These are phyloP conservation scores for Venturia nashicola DNA, from an alignment of 2,329 filamentous ascomycete genomes.

Conservation along the genomic window DNA sequence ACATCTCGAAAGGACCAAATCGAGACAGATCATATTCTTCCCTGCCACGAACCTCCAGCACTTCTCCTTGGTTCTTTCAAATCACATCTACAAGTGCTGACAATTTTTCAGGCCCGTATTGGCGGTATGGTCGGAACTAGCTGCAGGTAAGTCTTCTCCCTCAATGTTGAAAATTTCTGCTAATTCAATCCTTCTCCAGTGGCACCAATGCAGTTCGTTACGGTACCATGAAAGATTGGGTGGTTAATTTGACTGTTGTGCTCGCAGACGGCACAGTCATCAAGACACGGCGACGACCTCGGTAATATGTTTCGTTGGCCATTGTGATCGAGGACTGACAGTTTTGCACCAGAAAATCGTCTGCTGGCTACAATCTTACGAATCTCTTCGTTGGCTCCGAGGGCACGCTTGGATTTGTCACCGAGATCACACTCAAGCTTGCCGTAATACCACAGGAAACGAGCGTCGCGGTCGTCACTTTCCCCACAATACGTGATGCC, in stretches of 20 bases:
- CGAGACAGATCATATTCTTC: too few species aligned
- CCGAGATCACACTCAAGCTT: slow-evolving; percentile 71
- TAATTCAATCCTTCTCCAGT: slow-evolving; percentile 28
- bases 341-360: slow-evolving; percentile 46
- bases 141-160: slow-evolving; percentile 24
- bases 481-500: slow-evolving; percentile 64
- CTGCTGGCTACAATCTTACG: slow-evolving; percentile 74
- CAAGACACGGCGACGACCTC: slow-evolving; percentile 65
- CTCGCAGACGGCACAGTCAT: slow-evolving; percentile 67
- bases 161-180: background rate
- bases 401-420: slow-evolving; percentile 69
- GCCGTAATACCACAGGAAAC: slow-evolving; percentile 64
- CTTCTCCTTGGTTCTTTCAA: too few species aligned
- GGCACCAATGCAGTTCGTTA: slow-evolving; percentile 73
- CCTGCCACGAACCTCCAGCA: too few species aligned
- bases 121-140: slow-evolving; percentile 77
- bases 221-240: slow-evolving; percentile 82
- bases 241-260: slow-evolving; percentile 71
- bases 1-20: slow-evolving; percentile 26
- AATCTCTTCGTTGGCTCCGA: slow-evolving; percentile 70
- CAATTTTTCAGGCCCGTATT: slow-evolving; percentile 47
- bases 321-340: background rate
- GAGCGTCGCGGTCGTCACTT: slow-evolving; percentile 68
- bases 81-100: slow-evolving; percentile 6
- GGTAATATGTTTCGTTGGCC: slow-evolving; percentile 23